These are phyloP conservation scores for Aspergillus calidoustus DNA, from an alignment of 2,329 filamentous ascomycete genomes.

Conservation along the genomic window DNA sequence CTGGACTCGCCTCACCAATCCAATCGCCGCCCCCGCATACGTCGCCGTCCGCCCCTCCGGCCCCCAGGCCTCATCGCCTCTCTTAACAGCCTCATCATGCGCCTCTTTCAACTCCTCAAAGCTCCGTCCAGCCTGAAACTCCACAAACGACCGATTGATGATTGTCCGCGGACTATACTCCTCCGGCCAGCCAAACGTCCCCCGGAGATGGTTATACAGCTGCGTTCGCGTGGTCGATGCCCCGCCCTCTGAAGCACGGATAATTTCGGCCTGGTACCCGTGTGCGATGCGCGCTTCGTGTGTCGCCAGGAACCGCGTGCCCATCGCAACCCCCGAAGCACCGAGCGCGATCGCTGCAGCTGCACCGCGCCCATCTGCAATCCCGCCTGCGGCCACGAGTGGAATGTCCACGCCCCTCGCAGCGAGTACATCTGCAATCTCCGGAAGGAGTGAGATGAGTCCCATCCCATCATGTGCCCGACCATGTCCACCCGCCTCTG, in stretches of 20 bases:
- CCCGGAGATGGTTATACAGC: slow-evolving; percentile 60
- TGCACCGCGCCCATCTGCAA: slow-evolving; percentile 57
- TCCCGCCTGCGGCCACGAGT: slow-evolving; percentile 58
- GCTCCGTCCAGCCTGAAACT: slow-evolving; percentile 45
- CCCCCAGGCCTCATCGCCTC: slow-evolving; percentile 54
- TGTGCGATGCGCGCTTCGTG: slow-evolving; percentile 55
- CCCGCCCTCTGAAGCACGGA: slow-evolving; percentile 58
- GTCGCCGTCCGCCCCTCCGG: slow-evolving; percentile 55
- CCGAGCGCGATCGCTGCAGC: slow-evolving; percentile 58
- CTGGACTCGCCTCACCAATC: slow-evolving; percentile 49
- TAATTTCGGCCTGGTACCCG: slow-evolving; percentile 58
- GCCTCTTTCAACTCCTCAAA: slow-evolving; percentile 53
- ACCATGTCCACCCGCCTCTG: slow-evolving; percentile 62
- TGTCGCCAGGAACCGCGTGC: slow-evolving; percentile 65
- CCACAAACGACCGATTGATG: slow-evolving; percentile 59
- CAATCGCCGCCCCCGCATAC: slow-evolving; percentile 55
- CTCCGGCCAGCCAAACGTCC: slow-evolving; percentile 63
- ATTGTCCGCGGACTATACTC: slow-evolving; percentile 64
- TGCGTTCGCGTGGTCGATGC: slow-evolving; percentile 55
- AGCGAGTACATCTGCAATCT: slow-evolving; percentile 51
- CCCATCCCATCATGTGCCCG: slow-evolving; percentile 52
- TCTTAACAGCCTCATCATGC: slow-evolving; percentile 47
- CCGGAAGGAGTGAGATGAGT: slow-evolving; percentile 57
- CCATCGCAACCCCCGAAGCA: slow-evolving; percentile 62
- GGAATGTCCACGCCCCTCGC: slow-evolving; percentile 44